phyloP scores from a whole-genome alignment of 2,329 filamentous ascomycete genomes.

The Didymella lethalis region DNA sequence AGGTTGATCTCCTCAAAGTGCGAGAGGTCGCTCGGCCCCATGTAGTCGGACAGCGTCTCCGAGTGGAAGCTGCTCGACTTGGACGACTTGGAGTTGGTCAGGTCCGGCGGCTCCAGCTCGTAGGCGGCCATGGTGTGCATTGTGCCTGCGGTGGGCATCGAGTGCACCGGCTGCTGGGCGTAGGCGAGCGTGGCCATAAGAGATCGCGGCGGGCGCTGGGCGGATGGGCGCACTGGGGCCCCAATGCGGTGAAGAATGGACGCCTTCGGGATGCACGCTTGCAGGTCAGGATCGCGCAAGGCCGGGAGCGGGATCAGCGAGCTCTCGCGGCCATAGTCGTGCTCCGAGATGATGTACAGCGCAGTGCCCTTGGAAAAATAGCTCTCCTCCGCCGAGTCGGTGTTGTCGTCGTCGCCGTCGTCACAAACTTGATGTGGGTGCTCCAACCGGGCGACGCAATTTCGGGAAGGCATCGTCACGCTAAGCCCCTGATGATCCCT shows the following conservation, averaged over 20 bases:
- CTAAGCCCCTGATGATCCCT: conserved; percentile 41
- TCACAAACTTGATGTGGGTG: conserved; percentile 26
- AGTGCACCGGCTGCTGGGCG: conserved; percentile 30
- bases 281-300: conserved; percentile 30
- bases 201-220: conserved; percentile 39
- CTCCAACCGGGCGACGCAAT: conserved; percentile 32
- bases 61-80: conserved; percentile 90
- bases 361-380: conserved; percentile 29
- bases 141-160: not conserved
- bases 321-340: conserved; percentile 45
- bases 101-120: conserved; percentile 66
- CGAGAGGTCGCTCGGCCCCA: conserved; percentile 70
- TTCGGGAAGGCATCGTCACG: conserved; percentile 35
- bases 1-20: conserved; percentile 96
- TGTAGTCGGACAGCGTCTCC: conserved; percentile 72
- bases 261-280: conserved; percentile 18
- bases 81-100: conserved; percentile 86
- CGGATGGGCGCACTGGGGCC: conserved; percentile 25
- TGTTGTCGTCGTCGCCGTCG: conserved; percentile 26
- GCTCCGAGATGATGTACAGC: conserved; percentile 48
- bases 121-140: conserved; percentile 21
- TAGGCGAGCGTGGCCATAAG: conserved; percentile 50
- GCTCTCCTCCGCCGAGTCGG: conserved; percentile 11
- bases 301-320: conserved; percentile 42
- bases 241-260: conserved; percentile 35